phyloP scores from a whole-genome alignment of 768 basidiomycete species.

The Crucibulum laeve region DNA sequence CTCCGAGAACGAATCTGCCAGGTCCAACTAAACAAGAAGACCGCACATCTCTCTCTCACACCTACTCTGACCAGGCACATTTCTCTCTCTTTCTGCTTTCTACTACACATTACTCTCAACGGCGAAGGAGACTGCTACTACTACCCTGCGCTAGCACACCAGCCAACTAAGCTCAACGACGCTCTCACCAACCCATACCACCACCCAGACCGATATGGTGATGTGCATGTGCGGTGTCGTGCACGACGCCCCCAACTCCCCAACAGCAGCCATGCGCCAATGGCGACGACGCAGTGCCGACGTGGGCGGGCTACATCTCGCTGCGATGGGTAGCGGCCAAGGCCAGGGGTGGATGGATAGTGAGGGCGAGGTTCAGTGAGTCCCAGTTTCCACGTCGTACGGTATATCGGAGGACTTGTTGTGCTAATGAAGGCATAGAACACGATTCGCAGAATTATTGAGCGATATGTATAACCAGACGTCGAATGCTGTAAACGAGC shows the following conservation, averaged over 20 bases:
- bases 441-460: constrained; percentile 76
- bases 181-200: too few species aligned
- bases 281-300: constrained; percentile 72
- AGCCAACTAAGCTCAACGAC: too few species aligned
- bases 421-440: constrained; percentile 23
- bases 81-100: too few species aligned
- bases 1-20: too few species aligned
- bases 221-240: too few species aligned
- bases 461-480: constrained; percentile 85
- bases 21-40: too few species aligned
- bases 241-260: background rate
- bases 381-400: constrained; percentile 11
- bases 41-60: too few species aligned
- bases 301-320: constrained; percentile 83
- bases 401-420: background rate
- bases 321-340: constrained; percentile 54
- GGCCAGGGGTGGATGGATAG: constrained; percentile 69
- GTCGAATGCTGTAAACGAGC: constrained; percentile 62
- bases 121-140: too few species aligned
- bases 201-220: too few species aligned
- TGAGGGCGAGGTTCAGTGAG: constrained; percentile 46
- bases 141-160: too few species aligned
- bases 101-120: too few species aligned
- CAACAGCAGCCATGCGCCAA: background rate
- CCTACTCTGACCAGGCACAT: too few species aligned